Percentiles rank a stretch among this genome's conserved stretches.
Evolutionary conservation across 2,329 filamentous ascomycete species (phyloP).

Genomic region (Nemania serpens): DNA sequence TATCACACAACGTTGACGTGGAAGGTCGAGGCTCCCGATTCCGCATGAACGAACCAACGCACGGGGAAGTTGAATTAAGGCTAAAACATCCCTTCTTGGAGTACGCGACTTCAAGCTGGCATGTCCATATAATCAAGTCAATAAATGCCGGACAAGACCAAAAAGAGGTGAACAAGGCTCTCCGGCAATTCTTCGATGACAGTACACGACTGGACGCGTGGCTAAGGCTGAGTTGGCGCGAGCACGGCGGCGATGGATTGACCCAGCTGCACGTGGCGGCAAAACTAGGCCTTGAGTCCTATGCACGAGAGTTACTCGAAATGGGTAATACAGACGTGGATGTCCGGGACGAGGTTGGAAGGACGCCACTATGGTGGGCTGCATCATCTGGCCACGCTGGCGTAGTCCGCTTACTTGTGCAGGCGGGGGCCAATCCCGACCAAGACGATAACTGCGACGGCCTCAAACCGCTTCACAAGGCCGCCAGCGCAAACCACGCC

Average conservation of each 20-base stretch:
- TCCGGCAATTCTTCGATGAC: not conserved
- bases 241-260: not conserved
- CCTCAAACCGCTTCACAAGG: slow-evolving; percentile 11
- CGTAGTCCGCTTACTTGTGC: slow-evolving; percentile 1
- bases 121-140: slow-evolving; percentile 10
- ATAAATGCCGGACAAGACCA: slow-evolving; percentile 4
- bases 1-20: not conserved
- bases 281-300: slow-evolving; percentile 6
- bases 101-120: slow-evolving; percentile 15
- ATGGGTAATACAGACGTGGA: slow-evolving; percentile 1
- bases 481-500: slow-evolving; percentile 1
- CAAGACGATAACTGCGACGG: slow-evolving; percentile 7
- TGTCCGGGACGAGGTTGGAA: not conserved
- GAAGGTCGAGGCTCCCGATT: not conserved
- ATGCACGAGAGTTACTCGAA: slow-evolving; percentile 3
- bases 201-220: not conserved
- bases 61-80: not conserved
- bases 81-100: slow-evolving; percentile 13
- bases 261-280: slow-evolving; percentile 10
- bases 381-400: slow-evolving; percentile 13
- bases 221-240: not conserved
- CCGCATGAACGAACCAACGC: too few species aligned
- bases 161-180: slow-evolving; percentile 6
- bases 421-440: slow-evolving; percentile 16
- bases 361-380: slow-evolving; percentile 18